phyloP scores from a whole-genome alignment of 164 flowering plant species.

The Tinospora cordifolia region DNA sequence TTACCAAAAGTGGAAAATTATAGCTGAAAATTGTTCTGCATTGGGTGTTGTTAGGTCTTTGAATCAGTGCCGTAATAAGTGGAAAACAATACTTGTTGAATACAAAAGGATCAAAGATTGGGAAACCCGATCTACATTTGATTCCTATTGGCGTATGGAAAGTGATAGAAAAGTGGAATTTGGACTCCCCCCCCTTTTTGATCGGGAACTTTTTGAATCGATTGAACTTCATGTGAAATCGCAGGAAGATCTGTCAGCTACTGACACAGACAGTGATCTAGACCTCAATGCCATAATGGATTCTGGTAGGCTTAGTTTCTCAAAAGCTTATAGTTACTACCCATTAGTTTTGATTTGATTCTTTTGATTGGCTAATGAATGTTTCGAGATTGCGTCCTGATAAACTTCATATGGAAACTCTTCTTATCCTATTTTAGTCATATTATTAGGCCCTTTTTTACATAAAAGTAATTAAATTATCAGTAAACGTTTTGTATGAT shows the following conservation, averaged over 20 bases:
- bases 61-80: constrained; percentile 51
- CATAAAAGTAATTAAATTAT: not conserved
- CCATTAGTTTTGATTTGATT: not conserved
- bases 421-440: no score
- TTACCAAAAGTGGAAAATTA: constrained; percentile 55
- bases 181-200: constrained; percentile 40
- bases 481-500: not conserved
- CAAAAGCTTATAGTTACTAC: not conserved
- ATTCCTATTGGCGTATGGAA: constrained; percentile 39
- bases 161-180: constrained; percentile 25
- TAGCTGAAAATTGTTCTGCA: constrained; percentile 42
- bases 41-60: constrained; percentile 32
- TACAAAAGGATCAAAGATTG: constrained; percentile 39
- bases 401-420: no score
- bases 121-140: constrained; percentile 20
- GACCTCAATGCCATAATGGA: constrained; percentile 16
- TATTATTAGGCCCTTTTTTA: no score
- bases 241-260: constrained; percentile 23
- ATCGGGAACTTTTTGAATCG: constrained; percentile 34
- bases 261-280: constrained; percentile 35
- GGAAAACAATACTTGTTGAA: constrained; percentile 46
- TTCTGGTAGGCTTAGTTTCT: constrained; percentile 11
- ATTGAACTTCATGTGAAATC: constrained; percentile 25
- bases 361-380: not conserved
- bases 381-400: not conserved